A percentile compares a stretch with the other conserved stretches of the same genome.
Evolutionary conservation across 352 stramenopile species (phyloP).

Genomic region (Pythium sp.): DNA sequence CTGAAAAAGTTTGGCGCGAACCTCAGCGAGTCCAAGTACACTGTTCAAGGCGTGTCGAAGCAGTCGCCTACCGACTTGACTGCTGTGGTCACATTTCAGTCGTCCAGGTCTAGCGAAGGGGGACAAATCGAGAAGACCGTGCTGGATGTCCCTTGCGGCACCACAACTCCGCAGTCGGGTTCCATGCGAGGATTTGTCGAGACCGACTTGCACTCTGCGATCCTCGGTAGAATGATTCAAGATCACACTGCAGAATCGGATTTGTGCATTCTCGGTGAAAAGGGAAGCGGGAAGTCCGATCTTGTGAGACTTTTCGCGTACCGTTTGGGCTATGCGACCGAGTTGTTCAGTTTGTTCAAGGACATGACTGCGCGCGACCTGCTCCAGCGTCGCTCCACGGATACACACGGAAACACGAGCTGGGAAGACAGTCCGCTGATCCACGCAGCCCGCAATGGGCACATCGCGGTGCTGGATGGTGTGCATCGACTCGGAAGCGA

Average conservation of each 20-base stretch:
- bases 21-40: conserved; percentile 30
- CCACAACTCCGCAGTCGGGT: conserved; percentile 22
- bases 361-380: conserved; percentile 94
- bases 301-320: conserved; percentile 64
- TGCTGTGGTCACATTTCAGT: conserved; percentile 26
- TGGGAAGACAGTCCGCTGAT: conserved; percentile 93
- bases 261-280: conserved; percentile 76
- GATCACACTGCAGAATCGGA: conserved; percentile 76
- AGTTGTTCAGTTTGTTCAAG: conserved; percentile 92
- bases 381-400: conserved; percentile 86
- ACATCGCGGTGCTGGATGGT: conserved; percentile 90
- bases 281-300: conserved; percentile 83
- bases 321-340: conserved; percentile 76
- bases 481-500: conserved; percentile 91
- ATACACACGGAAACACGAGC: conserved; percentile 81
- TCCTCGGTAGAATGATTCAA: conserved; percentile 72
- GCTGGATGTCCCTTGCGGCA: conserved; percentile 44
- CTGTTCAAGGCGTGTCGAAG: conserved; percentile 36
- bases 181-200: conserved; percentile 52
- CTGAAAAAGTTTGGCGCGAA: conserved; percentile 40
- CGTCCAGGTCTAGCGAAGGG: not conserved
- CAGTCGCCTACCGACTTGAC: conserved; percentile 15
- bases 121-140: conserved; percentile 13
- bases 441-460: conserved; percentile 79
- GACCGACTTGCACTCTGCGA: conserved; percentile 42